These are phyloP conservation scores for Penicillium janthinellum DNA, from an alignment of 2,329 filamentous ascomycete species.

Conservation along the genomic window DNA sequence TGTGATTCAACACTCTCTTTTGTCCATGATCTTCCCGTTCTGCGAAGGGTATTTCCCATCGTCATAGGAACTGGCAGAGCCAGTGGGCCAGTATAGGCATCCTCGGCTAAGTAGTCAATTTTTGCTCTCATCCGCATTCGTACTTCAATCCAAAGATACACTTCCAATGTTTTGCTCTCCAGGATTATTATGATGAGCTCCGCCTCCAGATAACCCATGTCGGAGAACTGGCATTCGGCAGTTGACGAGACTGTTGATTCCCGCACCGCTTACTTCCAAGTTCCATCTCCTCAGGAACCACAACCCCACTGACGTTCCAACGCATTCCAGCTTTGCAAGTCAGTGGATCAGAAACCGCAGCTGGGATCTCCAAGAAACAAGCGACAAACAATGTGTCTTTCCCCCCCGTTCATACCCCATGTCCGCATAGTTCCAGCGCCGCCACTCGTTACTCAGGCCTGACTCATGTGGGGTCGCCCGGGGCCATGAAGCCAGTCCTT, in stretches of 20 bases:
- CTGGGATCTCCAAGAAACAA: neutral
- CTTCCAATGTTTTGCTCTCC: neutral
- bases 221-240: neutral
- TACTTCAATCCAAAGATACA: neutral
- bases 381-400: neutral
- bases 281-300: neutral
- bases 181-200: neutral
- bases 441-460: slow-evolving; percentile 33
- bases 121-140: too few species aligned
- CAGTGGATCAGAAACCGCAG: neutral
- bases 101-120: neutral
- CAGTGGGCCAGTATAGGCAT: neutral
- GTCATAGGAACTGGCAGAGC: neutral
- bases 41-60: too few species aligned
- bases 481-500: slow-evolving; percentile 20
- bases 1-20: neutral
- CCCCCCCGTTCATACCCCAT: neutral
- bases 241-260: neutral
- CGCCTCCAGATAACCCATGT: neutral
- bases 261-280: neutral
- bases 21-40: too few species aligned
- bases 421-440: slow-evolving; percentile 4
- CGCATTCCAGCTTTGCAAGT: neutral
- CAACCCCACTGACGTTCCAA: neutral
- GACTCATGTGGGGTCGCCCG: slow-evolving; percentile 39